phyloP scores from a whole-genome alignment of 202 grass and related monocot species.

The Alloteropsis angusta region DNA sequence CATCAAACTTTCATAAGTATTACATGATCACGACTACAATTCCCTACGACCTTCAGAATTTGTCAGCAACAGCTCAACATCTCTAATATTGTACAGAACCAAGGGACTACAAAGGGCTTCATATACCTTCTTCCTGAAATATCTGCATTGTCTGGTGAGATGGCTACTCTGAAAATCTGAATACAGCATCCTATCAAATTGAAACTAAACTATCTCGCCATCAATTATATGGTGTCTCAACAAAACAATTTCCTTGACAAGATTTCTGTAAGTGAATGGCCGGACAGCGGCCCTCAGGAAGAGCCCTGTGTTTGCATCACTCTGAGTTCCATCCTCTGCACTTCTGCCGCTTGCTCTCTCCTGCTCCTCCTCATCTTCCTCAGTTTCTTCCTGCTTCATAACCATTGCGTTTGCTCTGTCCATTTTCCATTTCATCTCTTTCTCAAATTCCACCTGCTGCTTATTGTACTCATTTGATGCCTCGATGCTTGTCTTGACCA shows the following conservation, averaged over 20 bases:
- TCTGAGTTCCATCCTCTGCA: slow-evolving; percentile 5
- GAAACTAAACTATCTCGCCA: slow-evolving; percentile 56
- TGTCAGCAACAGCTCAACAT: neutral
- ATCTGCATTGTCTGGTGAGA: slow-evolving; percentile 5
- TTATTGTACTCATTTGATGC: slow-evolving; percentile 27
- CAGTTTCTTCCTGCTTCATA: slow-evolving; percentile 23
- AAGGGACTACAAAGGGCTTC: neutral
- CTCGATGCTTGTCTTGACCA: slow-evolving; percentile 60
- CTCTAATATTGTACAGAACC: slow-evolving; percentile 8
- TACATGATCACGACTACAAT: neutral
- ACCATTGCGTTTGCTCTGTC: neutral
- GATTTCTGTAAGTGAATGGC: slow-evolving; percentile 85
- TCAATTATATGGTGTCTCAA: slow-evolving; percentile 78
- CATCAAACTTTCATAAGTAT: neutral
- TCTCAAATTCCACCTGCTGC: slow-evolving; percentile 20
- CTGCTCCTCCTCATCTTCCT: slow-evolving; percentile 30
- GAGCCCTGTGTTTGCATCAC: slow-evolving; percentile 28
- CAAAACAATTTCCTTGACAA: slow-evolving; percentile 87
- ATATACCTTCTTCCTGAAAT: slow-evolving; percentile 5
- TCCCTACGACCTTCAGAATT: neutral
- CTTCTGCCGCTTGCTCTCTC: neutral
- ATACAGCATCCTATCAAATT: neutral
- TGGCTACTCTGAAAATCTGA: neutral
- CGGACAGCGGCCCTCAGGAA: slow-evolving; percentile 68
- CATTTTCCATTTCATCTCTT: slow-evolving; percentile 29